Percentiles rank a stretch among this genome's conserved stretches.
These are phyloP conservation scores for Penicillium robsamsonii DNA, from an alignment of 495 filamentous ascomycete species.

Conservation along the genomic window DNA sequence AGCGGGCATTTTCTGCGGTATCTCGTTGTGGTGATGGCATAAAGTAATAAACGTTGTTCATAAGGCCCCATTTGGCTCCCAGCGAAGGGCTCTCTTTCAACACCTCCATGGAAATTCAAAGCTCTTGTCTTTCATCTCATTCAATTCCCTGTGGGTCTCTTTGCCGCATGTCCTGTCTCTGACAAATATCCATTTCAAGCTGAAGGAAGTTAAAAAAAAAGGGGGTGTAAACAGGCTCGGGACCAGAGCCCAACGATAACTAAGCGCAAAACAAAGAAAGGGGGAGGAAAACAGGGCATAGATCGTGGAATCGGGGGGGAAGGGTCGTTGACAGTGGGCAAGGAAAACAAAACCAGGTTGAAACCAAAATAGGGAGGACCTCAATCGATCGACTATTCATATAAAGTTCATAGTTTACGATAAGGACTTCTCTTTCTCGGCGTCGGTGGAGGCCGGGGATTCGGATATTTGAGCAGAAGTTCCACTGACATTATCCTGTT, in stretches of 20 bases:
- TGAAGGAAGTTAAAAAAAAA: slow-evolving; percentile 16
- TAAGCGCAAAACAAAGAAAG: slow-evolving; percentile 14
- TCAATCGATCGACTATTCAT: slow-evolving; percentile 3
- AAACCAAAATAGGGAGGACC: slow-evolving; percentile 14
- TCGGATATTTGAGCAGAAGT: slow-evolving; percentile 42
- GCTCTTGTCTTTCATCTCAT: slow-evolving; percentile 10
- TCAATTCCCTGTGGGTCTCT: slow-evolving; percentile 7
- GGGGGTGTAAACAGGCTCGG: slow-evolving; percentile 1
- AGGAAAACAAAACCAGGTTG: slow-evolving; percentile 21
- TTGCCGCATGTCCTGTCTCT: slow-evolving; percentile 8
- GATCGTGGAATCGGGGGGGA: slow-evolving; percentile 21
- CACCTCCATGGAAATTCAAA: slow-evolving; percentile 5
- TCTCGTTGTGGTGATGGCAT: slow-evolving; percentile 33
- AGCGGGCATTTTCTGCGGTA: slow-evolving; percentile 36
- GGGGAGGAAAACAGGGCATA: slow-evolving; percentile 15
- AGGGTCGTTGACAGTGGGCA: slow-evolving; percentile 21
- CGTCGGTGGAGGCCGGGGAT: slow-evolving; percentile 48
- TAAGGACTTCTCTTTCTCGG: slow-evolving; percentile 33
- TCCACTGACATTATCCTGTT: slow-evolving; percentile 25
- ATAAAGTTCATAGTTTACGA: slow-evolving; percentile 23
- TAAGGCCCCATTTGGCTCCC: slow-evolving; percentile 25
- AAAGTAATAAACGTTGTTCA: slow-evolving; percentile 28
- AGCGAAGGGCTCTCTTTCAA: slow-evolving; percentile 18
- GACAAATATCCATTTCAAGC: slow-evolving; percentile 10
- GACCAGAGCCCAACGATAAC: slow-evolving; percentile 14